These are phyloP conservation scores for Leccinum disarticulatum DNA, from an alignment of 768 basidiomycete genomes.

Conservation along the genomic window DNA sequence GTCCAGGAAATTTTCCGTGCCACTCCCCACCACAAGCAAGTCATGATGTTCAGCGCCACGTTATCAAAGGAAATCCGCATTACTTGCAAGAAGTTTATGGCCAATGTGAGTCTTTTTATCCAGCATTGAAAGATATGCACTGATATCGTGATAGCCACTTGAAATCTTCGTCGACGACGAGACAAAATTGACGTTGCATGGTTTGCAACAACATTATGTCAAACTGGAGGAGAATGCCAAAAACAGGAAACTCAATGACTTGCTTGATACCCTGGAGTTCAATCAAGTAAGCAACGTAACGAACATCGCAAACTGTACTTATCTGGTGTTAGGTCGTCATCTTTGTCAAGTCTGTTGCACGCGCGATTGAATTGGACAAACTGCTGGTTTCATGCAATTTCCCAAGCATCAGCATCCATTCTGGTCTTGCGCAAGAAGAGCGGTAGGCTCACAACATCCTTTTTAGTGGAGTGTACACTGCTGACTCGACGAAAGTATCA, in stretches of 20 bases:
- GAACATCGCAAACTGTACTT: not conserved
- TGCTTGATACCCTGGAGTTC: constrained; percentile 95
- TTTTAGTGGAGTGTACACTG: not conserved
- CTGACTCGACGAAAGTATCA: constrained; percentile 57
- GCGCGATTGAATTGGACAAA: constrained; percentile 96
- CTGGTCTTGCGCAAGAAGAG: constrained; percentile 91
- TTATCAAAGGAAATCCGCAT: constrained; percentile 94
- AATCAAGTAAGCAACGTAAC: constrained; percentile 68
- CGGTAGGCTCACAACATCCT: constrained; percentile 56
- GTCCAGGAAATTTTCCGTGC: constrained; percentile 99
- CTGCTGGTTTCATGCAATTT: constrained; percentile 96
- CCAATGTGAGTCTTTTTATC: constrained; percentile 66
- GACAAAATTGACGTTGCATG: constrained; percentile 96
- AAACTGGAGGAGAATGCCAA: constrained; percentile 94
- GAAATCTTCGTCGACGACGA: constrained; percentile 99
- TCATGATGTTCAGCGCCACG: constrained; percentile 99
- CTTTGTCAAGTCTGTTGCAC: constrained; percentile 97
- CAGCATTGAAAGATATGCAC: not conserved
- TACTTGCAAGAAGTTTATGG: constrained; percentile 99
- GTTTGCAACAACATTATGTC: constrained; percentile 97
- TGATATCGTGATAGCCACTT: constrained; percentile 65
- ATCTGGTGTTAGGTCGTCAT: constrained; percentile 79
- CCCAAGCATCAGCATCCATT: constrained; percentile 97
- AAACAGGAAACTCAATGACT: constrained; percentile 95
- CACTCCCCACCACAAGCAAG: constrained; percentile 99